Percentiles rank a stretch among this genome's conserved stretches.
phyloP scores from a whole-genome alignment of 2,329 filamentous ascomycete species.

The Arthrobotrys iridis region DNA sequence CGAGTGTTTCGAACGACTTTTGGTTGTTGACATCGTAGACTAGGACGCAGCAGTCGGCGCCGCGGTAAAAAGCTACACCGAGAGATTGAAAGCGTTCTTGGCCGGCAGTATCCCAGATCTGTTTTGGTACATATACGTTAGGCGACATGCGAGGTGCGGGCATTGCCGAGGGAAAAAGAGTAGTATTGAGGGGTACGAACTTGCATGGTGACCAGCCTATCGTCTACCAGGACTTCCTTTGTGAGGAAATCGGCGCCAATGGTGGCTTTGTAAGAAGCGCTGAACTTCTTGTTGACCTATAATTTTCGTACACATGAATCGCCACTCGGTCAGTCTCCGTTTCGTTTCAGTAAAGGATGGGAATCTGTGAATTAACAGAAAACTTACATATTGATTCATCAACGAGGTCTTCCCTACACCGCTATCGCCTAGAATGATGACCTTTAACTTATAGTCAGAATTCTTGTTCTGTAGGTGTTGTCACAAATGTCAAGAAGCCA shows the following conservation, averaged over 20 bases:
- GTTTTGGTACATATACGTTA: neutral
- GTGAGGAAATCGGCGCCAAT: conserved; percentile 99
- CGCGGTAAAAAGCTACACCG: conserved; percentile 95
- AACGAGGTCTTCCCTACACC: conserved; percentile 99
- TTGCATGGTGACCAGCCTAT: conserved; percentile 98
- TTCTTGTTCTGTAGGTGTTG: conserved; percentile 55
- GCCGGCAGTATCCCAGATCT: conserved; percentile 98
- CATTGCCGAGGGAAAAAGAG: too few species aligned
- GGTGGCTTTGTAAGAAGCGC: conserved; percentile 98
- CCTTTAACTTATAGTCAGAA: conserved; percentile 67
- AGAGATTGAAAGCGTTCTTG: conserved; percentile 98
- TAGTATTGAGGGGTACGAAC: conserved; percentile 63
- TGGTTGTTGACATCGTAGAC: conserved; percentile 99
- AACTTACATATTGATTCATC: conserved; percentile 99
- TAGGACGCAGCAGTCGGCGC: conserved; percentile 96
- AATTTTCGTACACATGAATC: conserved; percentile 41
- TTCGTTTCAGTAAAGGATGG: conserved; percentile 14
- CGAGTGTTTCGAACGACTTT: conserved; percentile 97
- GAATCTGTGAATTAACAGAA: conserved; percentile 21
- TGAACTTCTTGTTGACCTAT: conserved; percentile 99
- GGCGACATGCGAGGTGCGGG: neutral
- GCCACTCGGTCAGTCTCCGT: neutral
- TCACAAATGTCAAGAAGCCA: conserved; percentile 44
- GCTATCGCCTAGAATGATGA: conserved; percentile 98
- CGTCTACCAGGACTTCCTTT: conserved; percentile 96